A percentile compares a stretch with the other conserved stretches of the same genome.
Conservation (phyloP, 768 basidiomycete species). For the Erythrobasidium yunnanense region DNA sequence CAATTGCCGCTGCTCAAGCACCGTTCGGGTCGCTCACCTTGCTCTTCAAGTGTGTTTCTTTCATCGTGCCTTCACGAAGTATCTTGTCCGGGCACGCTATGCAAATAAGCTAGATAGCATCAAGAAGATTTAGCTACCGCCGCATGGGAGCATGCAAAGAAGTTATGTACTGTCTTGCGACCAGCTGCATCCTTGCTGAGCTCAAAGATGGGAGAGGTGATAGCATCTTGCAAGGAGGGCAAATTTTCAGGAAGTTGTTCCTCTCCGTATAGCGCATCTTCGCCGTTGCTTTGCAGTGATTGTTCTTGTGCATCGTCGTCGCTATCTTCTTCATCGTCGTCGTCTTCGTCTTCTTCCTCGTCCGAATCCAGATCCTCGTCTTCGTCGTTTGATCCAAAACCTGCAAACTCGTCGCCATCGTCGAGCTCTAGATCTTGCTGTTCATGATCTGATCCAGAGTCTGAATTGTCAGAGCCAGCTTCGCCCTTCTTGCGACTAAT, state of each 20-base stretch:
- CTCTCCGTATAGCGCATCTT: background rate
- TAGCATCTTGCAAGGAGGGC: background rate
- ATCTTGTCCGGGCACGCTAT: background rate
- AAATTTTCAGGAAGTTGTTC: background rate
- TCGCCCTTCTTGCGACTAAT: background rate
- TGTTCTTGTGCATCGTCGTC: background rate
- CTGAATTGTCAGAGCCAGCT: background rate
- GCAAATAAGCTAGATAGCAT: background rate
- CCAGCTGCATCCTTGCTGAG: background rate
- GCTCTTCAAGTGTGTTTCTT: background rate
- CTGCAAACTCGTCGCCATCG: background rate
- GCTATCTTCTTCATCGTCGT: background rate
- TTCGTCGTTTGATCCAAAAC: background rate
- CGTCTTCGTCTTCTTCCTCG: background rate
- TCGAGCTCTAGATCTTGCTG: background rate
- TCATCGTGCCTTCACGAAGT: background rate
- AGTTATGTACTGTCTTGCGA: background rate
- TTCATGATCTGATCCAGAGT: background rate
- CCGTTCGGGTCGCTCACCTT: background rate
- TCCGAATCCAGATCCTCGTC: background rate
- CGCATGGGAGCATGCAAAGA: background rate
- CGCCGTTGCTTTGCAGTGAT: background rate
- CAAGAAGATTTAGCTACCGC: background rate
- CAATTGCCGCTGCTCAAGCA: background rate
- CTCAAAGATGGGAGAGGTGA: background rate